phyloP scores from a whole-genome alignment of 2,329 filamentous ascomycete species.

The Penicillium italicum region DNA sequence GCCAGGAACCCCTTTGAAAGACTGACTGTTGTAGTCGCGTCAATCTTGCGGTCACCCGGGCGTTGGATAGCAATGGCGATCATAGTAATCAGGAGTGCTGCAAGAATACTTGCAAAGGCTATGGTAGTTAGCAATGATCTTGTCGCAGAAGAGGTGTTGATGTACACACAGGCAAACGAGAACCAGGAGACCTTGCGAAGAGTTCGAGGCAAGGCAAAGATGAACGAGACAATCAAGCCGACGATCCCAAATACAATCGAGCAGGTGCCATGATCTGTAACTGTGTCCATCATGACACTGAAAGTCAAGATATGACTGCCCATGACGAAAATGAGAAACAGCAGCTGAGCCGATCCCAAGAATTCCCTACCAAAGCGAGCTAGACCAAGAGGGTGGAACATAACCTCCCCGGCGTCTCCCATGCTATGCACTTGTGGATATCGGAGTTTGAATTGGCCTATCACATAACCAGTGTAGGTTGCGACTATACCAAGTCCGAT shows the following conservation, averaged over 20 bases:
- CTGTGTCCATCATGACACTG: slow-evolving; percentile 61
- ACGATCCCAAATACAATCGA: slow-evolving; percentile 59
- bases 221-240: slow-evolving; percentile 54
- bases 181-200: slow-evolving; percentile 58
- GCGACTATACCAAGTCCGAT: slow-evolving; percentile 51
- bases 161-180: slow-evolving; percentile 50
- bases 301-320: slow-evolving; percentile 66
- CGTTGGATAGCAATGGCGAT: slow-evolving; percentile 56
- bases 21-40: slow-evolving; percentile 29
- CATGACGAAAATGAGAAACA: slow-evolving; percentile 64
- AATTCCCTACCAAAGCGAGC: slow-evolving; percentile 59
- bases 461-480: slow-evolving; percentile 56
- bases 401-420: slow-evolving; percentile 61
- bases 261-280: slow-evolving; percentile 58
- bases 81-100: slow-evolving; percentile 63
- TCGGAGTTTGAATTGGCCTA: slow-evolving; percentile 54
- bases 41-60: slow-evolving; percentile 35
- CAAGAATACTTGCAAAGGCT: slow-evolving; percentile 60
- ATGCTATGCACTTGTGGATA: slow-evolving; percentile 61
- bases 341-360: slow-evolving; percentile 56
- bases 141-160: background rate
- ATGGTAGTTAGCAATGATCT: background rate
- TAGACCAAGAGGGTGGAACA: slow-evolving; percentile 55
- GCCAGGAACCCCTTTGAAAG: slow-evolving; percentile 56
- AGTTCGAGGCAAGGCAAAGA: slow-evolving; percentile 58